Conservation (phyloP, 2,329 filamentous ascomycete genomes). For the Didymella sp. region DNA sequence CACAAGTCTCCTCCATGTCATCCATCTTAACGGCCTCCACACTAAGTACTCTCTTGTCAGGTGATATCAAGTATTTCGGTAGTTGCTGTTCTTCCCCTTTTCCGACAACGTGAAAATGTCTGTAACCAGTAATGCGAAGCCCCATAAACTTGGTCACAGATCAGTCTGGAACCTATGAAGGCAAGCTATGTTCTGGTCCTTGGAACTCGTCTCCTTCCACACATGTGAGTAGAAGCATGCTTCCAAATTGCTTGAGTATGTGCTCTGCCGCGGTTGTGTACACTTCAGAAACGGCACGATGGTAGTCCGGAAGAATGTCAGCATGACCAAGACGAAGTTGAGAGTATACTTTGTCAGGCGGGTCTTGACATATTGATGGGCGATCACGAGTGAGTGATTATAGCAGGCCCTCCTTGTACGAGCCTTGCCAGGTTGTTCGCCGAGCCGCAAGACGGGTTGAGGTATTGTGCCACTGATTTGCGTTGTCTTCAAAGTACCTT, state of each 20-base stretch:
- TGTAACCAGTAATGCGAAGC: constrained; percentile 25
- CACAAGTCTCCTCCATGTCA: constrained; percentile 9
- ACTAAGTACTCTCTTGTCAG: constrained; percentile 8
- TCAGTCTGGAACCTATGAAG: constrained; percentile 35
- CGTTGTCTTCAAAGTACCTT: neutral
- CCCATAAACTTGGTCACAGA: constrained; percentile 12
- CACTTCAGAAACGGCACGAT: constrained; percentile 9
- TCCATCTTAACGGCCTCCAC: constrained; percentile 17
- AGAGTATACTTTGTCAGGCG: constrained; percentile 30
- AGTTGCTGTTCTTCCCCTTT: neutral
- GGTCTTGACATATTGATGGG: constrained; percentile 19
- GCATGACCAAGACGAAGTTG: constrained; percentile 22
- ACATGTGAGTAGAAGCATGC: constrained; percentile 22
- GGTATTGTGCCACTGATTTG: constrained; percentile 8
- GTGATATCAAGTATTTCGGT: neutral
- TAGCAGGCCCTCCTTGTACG: constrained; percentile 18
- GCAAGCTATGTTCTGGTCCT: constrained; percentile 8
- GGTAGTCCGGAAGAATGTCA: constrained; percentile 21
- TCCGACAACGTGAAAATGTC: constrained; percentile 17
- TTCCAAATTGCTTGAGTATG: constrained; percentile 21
- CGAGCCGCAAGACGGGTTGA: constrained; percentile 19
- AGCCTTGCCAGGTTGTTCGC: constrained; percentile 10
- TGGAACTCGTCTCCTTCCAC: constrained; percentile 29
- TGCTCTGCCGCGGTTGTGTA: constrained; percentile 25
- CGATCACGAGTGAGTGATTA: constrained; percentile 26